Evolutionary conservation across 306 rosid genomes (phyloP), one percentile per base, ranked within the genome.

Genomic region (Ochetophila trinervis): DNA sequence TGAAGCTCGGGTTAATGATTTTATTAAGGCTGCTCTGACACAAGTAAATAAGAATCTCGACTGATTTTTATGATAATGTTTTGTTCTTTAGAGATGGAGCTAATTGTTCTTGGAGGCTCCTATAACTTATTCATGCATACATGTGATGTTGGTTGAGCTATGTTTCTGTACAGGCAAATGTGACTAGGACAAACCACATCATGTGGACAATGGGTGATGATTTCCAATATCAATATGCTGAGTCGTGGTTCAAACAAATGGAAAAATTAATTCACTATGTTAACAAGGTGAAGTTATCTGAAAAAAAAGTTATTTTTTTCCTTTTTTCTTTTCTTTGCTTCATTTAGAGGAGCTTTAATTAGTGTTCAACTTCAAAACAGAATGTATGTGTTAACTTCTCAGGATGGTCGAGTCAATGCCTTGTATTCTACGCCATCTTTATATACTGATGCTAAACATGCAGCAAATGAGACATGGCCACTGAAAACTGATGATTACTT

Each of bases 141-240:
- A 24, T 23, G 24, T 58, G 57, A 62, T 56, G 68, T 71, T 68
- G 24, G 15, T 59, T 62, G 68, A 73, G 70, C 49, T 49, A 34
- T 58, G 53, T 60, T 30, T 60, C 15, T 68, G 24, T 66, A 22
- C 73, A 92, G 98, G 92, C 85, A 57, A 92, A 87, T 72, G 87
- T 92, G 71, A 92, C 98, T 0, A 81, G 89, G 84, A 80, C 89
- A 20, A 87, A 84, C 68, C 98, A 92, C 71, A 80, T 92, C 32
- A 92, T 92, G 96, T 92, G 92, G 92, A 92, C 98, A 55, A 92
- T 92, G 98, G 98, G 98, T 49, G 96, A 89, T 77, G 98, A 92
- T 84, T 92, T 92, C 66, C 71, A 44, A 65, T 92, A 92, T 81
- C 96, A 89, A 68, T 87, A 89, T 84, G 98, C 96, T 5, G 98